phyloP scores from a whole-genome alignment of 2,329 filamentous ascomycete genomes.

The Colletotrichum eleusines region DNA sequence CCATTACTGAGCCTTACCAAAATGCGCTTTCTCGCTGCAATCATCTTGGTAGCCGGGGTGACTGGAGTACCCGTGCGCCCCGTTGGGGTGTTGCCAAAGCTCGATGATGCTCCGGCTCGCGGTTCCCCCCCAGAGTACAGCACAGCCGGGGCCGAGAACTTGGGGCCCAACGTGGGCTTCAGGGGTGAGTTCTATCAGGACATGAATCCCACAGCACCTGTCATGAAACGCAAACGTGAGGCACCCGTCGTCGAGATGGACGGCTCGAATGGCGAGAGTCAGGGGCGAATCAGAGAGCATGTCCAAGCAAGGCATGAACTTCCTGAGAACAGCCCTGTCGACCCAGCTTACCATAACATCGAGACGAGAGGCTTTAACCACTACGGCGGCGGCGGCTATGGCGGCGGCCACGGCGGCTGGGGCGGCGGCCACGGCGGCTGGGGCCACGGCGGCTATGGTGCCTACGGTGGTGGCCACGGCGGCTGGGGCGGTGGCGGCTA shows the following conservation, averaged over 20 bases:
- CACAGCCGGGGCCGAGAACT: background rate
- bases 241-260: background rate
- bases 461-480: no score
- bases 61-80: background rate
- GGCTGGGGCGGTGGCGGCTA: no score
- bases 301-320: conserved; percentile 5
- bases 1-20: background rate
- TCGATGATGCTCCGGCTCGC: background rate
- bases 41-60: background rate
- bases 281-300: background rate
- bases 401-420: no score
- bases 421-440: no score
- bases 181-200: background rate
- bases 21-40: background rate
- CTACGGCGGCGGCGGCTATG: background rate
- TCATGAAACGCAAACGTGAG: conserved; percentile 1
- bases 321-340: background rate
- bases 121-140: conserved; percentile 6
- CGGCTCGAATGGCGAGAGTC: background rate
- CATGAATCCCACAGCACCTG: background rate
- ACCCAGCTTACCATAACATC: background rate
- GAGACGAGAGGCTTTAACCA: background rate
- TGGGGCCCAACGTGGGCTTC: background rate
- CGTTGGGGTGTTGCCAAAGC: conserved; percentile 1
- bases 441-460: no score